Base-by-base conservation (phyloP, 2,329 filamentous ascomycete species). In the Sclerotinia minor region DNA sequence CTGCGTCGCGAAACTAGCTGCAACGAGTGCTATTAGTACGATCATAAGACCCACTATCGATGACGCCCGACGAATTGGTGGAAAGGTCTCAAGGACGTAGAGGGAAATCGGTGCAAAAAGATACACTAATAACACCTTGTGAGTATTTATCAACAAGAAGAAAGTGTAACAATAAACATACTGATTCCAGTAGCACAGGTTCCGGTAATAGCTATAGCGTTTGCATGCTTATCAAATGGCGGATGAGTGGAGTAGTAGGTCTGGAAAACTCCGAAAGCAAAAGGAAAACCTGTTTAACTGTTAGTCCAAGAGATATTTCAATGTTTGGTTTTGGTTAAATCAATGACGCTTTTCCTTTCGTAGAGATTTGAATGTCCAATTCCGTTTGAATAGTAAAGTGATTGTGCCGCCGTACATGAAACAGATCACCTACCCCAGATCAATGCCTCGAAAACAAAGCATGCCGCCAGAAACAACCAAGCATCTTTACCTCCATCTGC, bases 371-470 rank as follows among this genome's bases (percentile, higher is more conserved):
- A 38, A 61, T 11, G 3, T 61, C 19, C 29, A 50, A 35, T n/a
- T 17, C 26, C 41, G 29, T 13, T 11, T 32, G 8, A 49, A n/a
- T 5, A 32, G 13, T 8, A 26, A 15, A 29, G 19, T 21, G 26
- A 47, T 47, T 11, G 8, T 7, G 41, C 13, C 5, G 41, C 21
- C 11, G 3, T 44, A 6, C 7, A 9, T 35, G 59, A 8, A n/a
- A 45, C 8, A 19, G 3, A 38, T 67, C 17, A 69, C 76, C 70
- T 71, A 83, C 83, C 83, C 84, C 83, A 87, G 35, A 85, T 79
- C 24, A 85, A 75, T 32, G 81, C 79, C 68, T 87, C 84, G 15
- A 86, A 78, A 59, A 84, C 75, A 71, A 84, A 85, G 71, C 82
- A 83, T 2, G 79, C 80, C 17, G 78, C 77, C 19, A 86, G 75